Evolutionary conservation across 306 rosid genomes (phyloP), one percentile per base, ranked within the genome.

Genomic region (Lathyrus aphaca): DNA sequence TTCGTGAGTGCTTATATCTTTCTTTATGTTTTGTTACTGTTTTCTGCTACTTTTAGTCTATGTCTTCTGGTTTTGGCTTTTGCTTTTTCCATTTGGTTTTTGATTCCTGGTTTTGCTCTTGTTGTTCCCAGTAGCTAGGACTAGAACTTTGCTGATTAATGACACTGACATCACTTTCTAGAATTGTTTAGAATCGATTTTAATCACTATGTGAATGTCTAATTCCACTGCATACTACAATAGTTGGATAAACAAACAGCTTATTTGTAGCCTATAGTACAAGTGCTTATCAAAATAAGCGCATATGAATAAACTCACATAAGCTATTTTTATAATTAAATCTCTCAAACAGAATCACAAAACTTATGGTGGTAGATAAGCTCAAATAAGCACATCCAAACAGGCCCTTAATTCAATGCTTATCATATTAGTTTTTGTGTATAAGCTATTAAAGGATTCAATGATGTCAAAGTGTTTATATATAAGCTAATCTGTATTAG

Each of bases 1-100:
- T 32, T 53, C 32, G 73, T 61, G 45, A 67, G 75, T 76, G 15
- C 61, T 59, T 54, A 23, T 46, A 54, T 59, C 55, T 49, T 49
- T 48, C 49, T 42, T 44, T 79, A 13, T n/a, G 16, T 56, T 29
- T 59, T 72, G 60, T 40, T 32, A 61, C 37, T 25, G 11, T 37
- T 68, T 46, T 10, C 1, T 37, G 7, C 1, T 55, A 21, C 39
- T 25, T 9, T 59, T 38, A 4, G 45, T 8, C 6, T 17, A 17
- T 0, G 9, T 44, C 5, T 56, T 66, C 40, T 7, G 46, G 16
- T n/a, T 75, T 66, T 56, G 7, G 46, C 16, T n/a, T 75, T 66
- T 56, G 5, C 8, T 37, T 58, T 59, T 59, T 5, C 17, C 55
- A 61, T 35, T 17, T 64, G 11, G 38, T 64, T 54, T 66, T 73